Evolutionary conservation across 768 basidiomycete species (phyloP).

Genomic region (Amanita inopinata): DNA sequence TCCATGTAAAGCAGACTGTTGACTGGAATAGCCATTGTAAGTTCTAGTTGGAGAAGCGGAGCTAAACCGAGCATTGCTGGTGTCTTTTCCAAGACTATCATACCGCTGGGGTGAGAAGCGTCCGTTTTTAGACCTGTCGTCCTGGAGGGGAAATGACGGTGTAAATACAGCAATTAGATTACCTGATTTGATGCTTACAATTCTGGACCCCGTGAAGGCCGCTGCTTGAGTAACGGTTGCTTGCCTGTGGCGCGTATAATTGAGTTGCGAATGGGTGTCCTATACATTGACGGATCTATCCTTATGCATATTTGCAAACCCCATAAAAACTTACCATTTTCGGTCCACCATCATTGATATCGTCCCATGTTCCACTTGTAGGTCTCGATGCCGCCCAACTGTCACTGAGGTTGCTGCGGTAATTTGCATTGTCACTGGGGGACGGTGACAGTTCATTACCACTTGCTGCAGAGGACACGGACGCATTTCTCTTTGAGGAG

Average conservation of each 20-base stretch:
- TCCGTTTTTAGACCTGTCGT: slow-evolving; percentile 39
- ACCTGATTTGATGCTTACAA: slow-evolving; percentile 21
- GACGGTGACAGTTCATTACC: slow-evolving; percentile 34
- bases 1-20: slow-evolving; percentile 10
- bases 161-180: slow-evolving; percentile 8
- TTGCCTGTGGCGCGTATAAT: slow-evolving; percentile 38
- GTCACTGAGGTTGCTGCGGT: slow-evolving; percentile 38
- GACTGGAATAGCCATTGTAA: slow-evolving; percentile 21
- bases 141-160: slow-evolving; percentile 23
- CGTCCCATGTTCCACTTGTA: slow-evolving; percentile 53
- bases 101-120: slow-evolving; percentile 48
- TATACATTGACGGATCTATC: slow-evolving; percentile 16
- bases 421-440: slow-evolving; percentile 34
- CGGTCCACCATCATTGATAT: slow-evolving; percentile 35
- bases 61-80: slow-evolving; percentile 28
- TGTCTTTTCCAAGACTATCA: slow-evolving; percentile 36
- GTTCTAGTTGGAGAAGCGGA: slow-evolving; percentile 37
- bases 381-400: slow-evolving; percentile 43
- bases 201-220: slow-evolving; percentile 29
- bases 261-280: slow-evolving; percentile 35
- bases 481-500: slow-evolving; percentile 48
- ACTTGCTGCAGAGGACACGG: slow-evolving; percentile 50
- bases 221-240: slow-evolving; percentile 26
- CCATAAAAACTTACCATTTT: slow-evolving; percentile 36
- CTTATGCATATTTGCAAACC: slow-evolving; percentile 10